Conservation (phyloP, 495 filamentous ascomycete species). For the Elasticomyces elasticus region DNA sequence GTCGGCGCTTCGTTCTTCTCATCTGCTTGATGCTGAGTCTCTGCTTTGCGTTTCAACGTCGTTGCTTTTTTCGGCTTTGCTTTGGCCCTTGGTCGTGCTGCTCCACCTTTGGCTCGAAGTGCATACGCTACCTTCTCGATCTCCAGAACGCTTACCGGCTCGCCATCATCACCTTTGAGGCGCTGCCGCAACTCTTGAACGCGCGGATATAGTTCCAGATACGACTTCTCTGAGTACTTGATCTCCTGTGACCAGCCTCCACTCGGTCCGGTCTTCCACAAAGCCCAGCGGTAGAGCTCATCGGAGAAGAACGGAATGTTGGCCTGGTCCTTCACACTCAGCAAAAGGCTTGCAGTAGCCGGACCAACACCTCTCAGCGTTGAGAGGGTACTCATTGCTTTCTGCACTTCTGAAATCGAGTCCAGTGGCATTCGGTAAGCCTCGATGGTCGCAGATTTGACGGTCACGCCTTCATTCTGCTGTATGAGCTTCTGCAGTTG, state of each 20-base stretch:
- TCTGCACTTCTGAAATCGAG: constrained; percentile 33
- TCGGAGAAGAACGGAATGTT: constrained; percentile 67
- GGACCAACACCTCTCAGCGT: constrained; percentile 57
- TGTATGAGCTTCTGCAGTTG: constrained; percentile 54
- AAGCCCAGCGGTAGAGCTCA: constrained; percentile 59
- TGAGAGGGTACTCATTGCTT: constrained; percentile 40
- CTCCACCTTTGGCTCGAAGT: background rate
- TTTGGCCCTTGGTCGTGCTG: background rate
- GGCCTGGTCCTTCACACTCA: constrained; percentile 48
- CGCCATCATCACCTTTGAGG: constrained; percentile 26
- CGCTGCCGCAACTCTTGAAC: constrained; percentile 38
- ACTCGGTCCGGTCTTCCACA: constrained; percentile 34
- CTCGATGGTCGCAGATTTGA: constrained; percentile 27
- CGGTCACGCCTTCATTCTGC: constrained; percentile 40
- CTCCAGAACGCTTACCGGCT: constrained; percentile 43
- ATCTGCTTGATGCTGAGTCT: background rate
- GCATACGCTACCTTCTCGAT: constrained; percentile 64
- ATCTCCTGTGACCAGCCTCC: constrained; percentile 41
- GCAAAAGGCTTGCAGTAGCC: constrained; percentile 62
- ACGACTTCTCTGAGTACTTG: constrained; percentile 60
- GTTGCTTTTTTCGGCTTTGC: background rate
- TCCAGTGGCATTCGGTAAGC: constrained; percentile 32
- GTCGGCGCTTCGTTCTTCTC: background rate
- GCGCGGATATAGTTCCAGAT: constrained; percentile 41
- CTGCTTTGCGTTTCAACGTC: background rate